A percentile compares a stretch with the other conserved stretches of the same genome.
Evolutionary conservation across 139 green algal species (phyloP).

Genomic region (Chlorella sp.): DNA sequence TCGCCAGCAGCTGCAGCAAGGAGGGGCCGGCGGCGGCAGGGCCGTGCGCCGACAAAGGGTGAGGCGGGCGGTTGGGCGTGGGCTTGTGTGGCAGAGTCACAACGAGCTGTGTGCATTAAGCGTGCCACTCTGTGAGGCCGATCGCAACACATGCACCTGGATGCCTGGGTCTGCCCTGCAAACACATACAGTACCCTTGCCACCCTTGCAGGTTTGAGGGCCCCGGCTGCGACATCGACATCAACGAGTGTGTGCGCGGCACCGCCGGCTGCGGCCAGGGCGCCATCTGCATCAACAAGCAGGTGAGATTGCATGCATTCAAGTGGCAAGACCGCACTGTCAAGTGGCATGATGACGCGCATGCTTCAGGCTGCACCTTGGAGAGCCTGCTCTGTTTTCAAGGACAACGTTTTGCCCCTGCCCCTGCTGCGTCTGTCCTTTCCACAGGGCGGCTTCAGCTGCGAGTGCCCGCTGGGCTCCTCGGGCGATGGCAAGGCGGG

Average conservation of each 20-base stretch:
- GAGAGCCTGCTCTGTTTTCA: not conserved
- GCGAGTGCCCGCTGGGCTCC: conserved; percentile 44
- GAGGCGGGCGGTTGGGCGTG: not conserved
- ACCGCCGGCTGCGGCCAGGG: conserved; percentile 34
- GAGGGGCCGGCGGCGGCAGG: not conserved
- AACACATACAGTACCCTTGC: too few species aligned
- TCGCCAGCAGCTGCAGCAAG: not conserved
- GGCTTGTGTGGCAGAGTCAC: too few species aligned
- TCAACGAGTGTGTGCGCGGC: conserved; percentile 59
- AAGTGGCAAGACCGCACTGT: too few species aligned
- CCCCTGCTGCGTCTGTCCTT: not conserved
- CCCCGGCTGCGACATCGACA: conserved; percentile 49
- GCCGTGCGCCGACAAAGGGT: conserved; percentile 13
- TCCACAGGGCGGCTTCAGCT: conserved; percentile 40
- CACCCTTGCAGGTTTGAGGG: conserved; percentile 50
- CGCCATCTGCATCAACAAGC: conserved; percentile 50
- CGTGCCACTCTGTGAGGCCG: too few species aligned
- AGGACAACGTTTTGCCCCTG: not conserved
- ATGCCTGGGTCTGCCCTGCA: not conserved
- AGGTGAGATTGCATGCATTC: not conserved
- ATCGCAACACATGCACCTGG: not conserved
- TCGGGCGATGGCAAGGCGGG: not conserved
- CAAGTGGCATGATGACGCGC: too few species aligned
- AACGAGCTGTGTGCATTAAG: too few species aligned
- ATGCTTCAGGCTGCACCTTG: too few species aligned